Conservation (phyloP, 164 flowering plant genomes). For the Vitis amurensis region DNA sequence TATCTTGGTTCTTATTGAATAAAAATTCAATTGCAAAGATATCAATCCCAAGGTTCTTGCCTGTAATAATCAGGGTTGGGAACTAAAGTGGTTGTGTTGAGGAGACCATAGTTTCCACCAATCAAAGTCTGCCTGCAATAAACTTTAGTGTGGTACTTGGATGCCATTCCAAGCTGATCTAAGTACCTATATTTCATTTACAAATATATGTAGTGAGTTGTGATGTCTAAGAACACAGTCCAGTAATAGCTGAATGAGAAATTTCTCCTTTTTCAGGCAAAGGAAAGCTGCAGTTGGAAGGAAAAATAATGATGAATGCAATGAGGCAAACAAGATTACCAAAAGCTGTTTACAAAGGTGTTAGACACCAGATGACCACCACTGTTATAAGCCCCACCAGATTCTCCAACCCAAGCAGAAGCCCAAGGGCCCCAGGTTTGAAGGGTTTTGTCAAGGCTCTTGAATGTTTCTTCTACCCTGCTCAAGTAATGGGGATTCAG, state of each 20-base stretch:
- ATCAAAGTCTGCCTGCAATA: conserved; percentile 86
- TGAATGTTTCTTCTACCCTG: conserved; percentile 39
- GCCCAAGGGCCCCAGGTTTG: conserved; percentile 66
- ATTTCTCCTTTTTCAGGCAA: not conserved
- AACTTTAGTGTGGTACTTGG: conserved; percentile 71
- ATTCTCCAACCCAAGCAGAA: conserved; percentile 95
- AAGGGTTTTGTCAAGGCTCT: conserved; percentile 35
- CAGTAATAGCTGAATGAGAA: not conserved
- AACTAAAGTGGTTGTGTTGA: conserved; percentile 59
- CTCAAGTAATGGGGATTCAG: conserved; percentile 52
- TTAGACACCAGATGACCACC: conserved; percentile 74
- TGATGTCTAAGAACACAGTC: not conserved
- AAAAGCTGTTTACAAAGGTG: conserved; percentile 78
- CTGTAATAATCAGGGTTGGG: conserved; percentile 97
- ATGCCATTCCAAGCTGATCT: conserved; percentile 94
- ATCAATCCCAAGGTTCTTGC: conserved; percentile 28
- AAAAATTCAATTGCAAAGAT: not conserved
- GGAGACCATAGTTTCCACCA: conserved; percentile 92
- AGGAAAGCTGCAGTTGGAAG: not conserved
- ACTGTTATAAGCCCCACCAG: conserved; percentile 94
- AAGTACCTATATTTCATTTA: conserved; percentile 56
- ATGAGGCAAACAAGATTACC: conserved; percentile 40
- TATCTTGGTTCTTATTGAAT: not conserved
- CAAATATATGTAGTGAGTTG: not conserved
- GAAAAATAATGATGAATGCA: not conserved